Percentiles rank a stretch among this genome's conserved stretches.
These are phyloP conservation scores for Amanita bisporigera DNA, from an alignment of 1,284 basidiomycete species.

Conservation along the genomic window DNA sequence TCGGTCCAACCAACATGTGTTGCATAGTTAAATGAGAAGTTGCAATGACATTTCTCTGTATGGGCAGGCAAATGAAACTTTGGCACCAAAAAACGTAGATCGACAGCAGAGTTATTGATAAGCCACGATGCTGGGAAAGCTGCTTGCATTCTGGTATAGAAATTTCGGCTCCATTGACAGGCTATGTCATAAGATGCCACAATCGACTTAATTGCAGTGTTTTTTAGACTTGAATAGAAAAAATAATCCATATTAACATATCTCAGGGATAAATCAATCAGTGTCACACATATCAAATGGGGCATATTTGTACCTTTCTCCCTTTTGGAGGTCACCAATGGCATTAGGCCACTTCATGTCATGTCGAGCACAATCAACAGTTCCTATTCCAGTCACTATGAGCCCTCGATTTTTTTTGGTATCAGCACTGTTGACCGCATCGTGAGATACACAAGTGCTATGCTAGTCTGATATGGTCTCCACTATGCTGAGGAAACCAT, in stretches of 20 bases:
- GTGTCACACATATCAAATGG: background rate
- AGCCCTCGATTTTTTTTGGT: constrained; percentile 29
- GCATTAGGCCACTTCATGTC: constrained; percentile 38
- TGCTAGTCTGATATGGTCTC: too few species aligned
- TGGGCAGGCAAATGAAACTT: constrained; percentile 33
- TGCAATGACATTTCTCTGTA: constrained; percentile 22
- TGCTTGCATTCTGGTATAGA: constrained; percentile 9
- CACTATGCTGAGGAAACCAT: too few species aligned
- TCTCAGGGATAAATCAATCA: background rate
- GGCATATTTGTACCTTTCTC: constrained; percentile 37
- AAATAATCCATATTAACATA: constrained; percentile 27
- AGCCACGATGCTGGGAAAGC: constrained; percentile 7
- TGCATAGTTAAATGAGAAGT: constrained; percentile 33
- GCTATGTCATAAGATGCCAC: constrained; percentile 37
- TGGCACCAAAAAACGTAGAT: constrained; percentile 19
- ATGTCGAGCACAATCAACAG: constrained; percentile 43
- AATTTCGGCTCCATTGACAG: constrained; percentile 40
- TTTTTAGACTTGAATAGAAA: constrained; percentile 19
- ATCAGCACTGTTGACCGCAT: constrained; percentile 32
- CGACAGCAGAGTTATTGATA: background rate
- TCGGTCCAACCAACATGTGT: constrained; percentile 30
- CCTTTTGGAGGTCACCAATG: constrained; percentile 46
- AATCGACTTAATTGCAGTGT: constrained; percentile 3
- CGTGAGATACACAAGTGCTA: constrained; percentile 27
- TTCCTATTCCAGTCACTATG: constrained; percentile 39